Conservation (phyloP, 176 grass and related monocot genomes). For the Triticum turgidum region DNA sequence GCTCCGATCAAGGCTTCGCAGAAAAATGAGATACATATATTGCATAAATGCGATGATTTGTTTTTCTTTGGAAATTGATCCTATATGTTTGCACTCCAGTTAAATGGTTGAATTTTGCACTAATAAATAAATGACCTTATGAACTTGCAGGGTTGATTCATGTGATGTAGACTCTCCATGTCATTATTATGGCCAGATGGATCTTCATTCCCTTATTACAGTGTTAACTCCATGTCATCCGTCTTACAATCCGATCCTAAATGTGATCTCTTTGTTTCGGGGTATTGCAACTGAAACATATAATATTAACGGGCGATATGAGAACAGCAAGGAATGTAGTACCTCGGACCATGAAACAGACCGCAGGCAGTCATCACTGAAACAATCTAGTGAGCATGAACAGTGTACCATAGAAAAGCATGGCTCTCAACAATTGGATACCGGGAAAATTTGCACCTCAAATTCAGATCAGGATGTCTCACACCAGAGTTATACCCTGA, state of each 20-base stretch:
- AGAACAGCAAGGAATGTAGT: constrained; percentile 41
- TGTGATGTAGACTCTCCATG: constrained; percentile 53
- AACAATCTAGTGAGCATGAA: constrained; percentile 16
- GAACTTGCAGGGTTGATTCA: constrained; percentile 77
- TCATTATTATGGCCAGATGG: constrained; percentile 68
- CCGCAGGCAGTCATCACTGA: constrained; percentile 13
- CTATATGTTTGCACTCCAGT: constrained; percentile 20
- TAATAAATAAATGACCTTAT: constrained; percentile 31
- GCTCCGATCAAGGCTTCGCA: not conserved
- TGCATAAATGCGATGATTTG: not conserved
- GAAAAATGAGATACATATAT: constrained; percentile 13
- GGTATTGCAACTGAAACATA: constrained; percentile 37
- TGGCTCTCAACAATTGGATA: constrained; percentile 37
- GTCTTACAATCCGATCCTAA: constrained; percentile 58
- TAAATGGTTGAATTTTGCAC: constrained; percentile 20
- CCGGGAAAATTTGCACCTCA: constrained; percentile 30
- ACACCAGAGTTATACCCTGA: constrained; percentile 16
- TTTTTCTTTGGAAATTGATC: constrained; percentile 22
- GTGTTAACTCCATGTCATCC: constrained; percentile 57
- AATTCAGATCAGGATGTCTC: constrained; percentile 36
- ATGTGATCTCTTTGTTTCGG: constrained; percentile 57
- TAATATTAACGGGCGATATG: constrained; percentile 28
- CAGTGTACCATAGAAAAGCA: constrained; percentile 24
- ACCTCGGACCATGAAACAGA: constrained; percentile 32
- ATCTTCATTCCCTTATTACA: constrained; percentile 61